A percentile compares a stretch with the other conserved stretches of the same genome.
Conservation (phyloP, 805 yeast genomes). For the Saturnispora saitoi region DNA sequence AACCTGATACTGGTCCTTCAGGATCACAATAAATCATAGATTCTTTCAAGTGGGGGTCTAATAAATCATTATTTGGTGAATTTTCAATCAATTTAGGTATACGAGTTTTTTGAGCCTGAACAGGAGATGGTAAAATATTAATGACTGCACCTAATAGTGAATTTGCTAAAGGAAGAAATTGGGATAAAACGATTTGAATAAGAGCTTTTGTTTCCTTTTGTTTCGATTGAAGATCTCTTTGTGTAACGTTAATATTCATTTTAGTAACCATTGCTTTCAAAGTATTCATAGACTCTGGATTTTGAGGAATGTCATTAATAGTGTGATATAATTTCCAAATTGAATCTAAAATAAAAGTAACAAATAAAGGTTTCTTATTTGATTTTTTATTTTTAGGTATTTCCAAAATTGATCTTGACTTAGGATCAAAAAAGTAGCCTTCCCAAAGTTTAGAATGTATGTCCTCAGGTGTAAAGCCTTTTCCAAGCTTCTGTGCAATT, state of each 20-base stretch:
- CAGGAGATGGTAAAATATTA: slow-evolving; percentile 79
- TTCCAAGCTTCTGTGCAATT: slow-evolving; percentile 39
- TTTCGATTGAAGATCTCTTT: slow-evolving; percentile 64
- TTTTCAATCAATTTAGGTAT: slow-evolving; percentile 57
- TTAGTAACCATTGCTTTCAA: slow-evolving; percentile 68
- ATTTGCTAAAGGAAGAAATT: slow-evolving; percentile 90
- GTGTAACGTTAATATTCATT: slow-evolving; percentile 55
- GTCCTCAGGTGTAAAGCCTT: slow-evolving; percentile 75
- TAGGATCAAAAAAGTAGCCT: slow-evolving; percentile 81
- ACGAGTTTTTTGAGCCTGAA: slow-evolving; percentile 62
- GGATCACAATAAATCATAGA: slow-evolving; percentile 63
- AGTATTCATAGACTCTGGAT: slow-evolving; percentile 59
- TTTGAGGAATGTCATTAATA: slow-evolving; percentile 31
- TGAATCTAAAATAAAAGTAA: slow-evolving; percentile 75
- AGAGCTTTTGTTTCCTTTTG: slow-evolving; percentile 58
- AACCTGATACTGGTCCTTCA: slow-evolving; percentile 61
- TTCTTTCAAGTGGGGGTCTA: slow-evolving; percentile 40
- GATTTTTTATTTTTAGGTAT: slow-evolving; percentile 57
- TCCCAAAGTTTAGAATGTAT: slow-evolving; percentile 93
- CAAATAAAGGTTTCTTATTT: slow-evolving; percentile 70
- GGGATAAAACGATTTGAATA: slow-evolving; percentile 64
- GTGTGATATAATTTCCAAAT: slow-evolving; percentile 87
- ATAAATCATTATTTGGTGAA: slow-evolving; percentile 40
- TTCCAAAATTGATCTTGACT: slow-evolving; percentile 72
- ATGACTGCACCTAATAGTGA: slow-evolving; percentile 79